phyloP scores from a whole-genome alignment of 331 rosid species.

The Stylosanthes scabra region DNA sequence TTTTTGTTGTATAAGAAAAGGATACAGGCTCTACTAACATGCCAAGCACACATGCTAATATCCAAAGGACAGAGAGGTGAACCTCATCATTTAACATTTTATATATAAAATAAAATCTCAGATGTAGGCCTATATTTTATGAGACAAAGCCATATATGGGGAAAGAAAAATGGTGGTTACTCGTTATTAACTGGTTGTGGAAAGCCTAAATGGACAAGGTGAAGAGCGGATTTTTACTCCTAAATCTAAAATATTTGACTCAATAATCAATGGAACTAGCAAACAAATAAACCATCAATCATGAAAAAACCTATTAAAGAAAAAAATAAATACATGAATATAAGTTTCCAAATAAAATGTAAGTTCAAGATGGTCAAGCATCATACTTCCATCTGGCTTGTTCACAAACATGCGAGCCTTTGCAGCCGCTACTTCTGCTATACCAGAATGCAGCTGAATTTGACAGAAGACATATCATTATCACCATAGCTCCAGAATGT shows the following conservation, averaged over 20 bases:
- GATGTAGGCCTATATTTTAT: conserved; percentile 19
- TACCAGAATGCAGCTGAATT: conserved; percentile 88
- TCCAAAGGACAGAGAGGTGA: conserved; percentile 11
- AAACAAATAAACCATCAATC: conserved; percentile 14
- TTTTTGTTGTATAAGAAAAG: conserved; percentile 6
- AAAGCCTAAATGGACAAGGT: conserved; percentile 4
- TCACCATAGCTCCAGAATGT: conserved; percentile 17
- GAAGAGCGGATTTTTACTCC: conserved; percentile 16
- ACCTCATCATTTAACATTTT: conserved; percentile 7
- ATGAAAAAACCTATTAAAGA: not conserved
- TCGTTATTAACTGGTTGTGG: too few species aligned
- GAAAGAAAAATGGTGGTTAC: conserved; percentile 1
- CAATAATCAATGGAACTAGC: conserved; percentile 16
- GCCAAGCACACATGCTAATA: conserved; percentile 20
- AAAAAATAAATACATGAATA: not conserved
- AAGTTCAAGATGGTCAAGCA: conserved; percentile 32
- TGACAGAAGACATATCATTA: conserved; percentile 22
- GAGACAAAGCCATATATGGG: not conserved
- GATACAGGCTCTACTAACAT: conserved; percentile 9
- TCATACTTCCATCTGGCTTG: conserved; percentile 99
- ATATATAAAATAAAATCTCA: conserved; percentile 14
- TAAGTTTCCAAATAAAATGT: conserved; percentile 1
- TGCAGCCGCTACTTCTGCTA: conserved; percentile 99
- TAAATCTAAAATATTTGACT: conserved; percentile 22
- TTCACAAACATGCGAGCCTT: conserved; percentile 98